phyloP scores from a whole-genome alignment of 2,329 filamentous ascomycete species.

The Ceratocystis lukuohia region DNA sequence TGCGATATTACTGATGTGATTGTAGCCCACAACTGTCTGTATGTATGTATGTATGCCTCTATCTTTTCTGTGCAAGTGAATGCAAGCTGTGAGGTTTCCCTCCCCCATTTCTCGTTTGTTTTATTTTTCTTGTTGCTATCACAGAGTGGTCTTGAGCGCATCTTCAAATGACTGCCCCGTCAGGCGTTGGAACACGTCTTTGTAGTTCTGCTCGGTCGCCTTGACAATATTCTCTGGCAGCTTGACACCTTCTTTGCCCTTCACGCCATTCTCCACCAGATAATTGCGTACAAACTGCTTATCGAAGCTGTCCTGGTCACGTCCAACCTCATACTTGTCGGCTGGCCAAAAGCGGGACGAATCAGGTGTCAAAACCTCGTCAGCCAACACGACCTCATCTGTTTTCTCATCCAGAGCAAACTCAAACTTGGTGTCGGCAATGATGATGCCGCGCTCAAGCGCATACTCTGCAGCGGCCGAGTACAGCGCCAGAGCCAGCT shows the following conservation, averaged over 20 bases:
- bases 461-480: constrained; percentile 47
- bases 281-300: constrained; percentile 79
- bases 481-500: constrained; percentile 27
- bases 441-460: constrained; percentile 27
- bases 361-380: constrained; percentile 77
- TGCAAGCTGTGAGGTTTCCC: neutral
- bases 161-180: constrained; percentile 39
- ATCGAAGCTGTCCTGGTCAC: constrained; percentile 71
- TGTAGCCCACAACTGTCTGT: neutral
- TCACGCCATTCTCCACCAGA: constrained; percentile 55
- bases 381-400: constrained; percentile 36
- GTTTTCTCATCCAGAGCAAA: constrained; percentile 30
- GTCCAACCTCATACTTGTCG: constrained; percentile 49
- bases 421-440: constrained; percentile 40
- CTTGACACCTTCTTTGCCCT: constrained; percentile 24
- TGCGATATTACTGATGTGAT: neutral
- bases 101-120: neutral
- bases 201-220: constrained; percentile 59
- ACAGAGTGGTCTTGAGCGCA: constrained; percentile 18
- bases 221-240: constrained; percentile 59
- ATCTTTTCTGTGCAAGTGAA: neutral
- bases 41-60: neutral
- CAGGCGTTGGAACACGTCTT: constrained; percentile 57
- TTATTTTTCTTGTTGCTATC: neutral
- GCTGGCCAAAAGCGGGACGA: constrained; percentile 78